Conservation (phyloP, 352 stramenopile species). For the Globisporangium abappressorium region DNA sequence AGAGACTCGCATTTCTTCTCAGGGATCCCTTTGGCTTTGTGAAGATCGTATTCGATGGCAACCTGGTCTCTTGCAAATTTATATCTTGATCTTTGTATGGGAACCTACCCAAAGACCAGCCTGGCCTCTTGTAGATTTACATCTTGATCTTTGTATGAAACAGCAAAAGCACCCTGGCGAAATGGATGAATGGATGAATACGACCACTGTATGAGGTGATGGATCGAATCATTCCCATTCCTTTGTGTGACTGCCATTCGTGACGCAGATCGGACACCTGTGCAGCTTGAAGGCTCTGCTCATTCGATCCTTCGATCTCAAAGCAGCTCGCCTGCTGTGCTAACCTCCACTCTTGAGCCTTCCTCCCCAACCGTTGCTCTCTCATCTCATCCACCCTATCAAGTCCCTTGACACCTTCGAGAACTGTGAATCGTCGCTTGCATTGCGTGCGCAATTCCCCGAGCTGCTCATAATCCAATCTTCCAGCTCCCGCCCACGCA, state of each 20-base stretch:
- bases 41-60: no score
- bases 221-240: neutral
- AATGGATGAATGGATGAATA: neutral
- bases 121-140: neutral
- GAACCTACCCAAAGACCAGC: neutral
- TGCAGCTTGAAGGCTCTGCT: neutral
- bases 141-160: neutral
- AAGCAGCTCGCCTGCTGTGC: no score
- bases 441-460: neutral
- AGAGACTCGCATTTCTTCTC: no score
- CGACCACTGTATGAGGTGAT: neutral
- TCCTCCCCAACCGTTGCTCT: neutral
- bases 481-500: constrained; percentile 21
- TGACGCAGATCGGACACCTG: neutral
- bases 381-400: neutral
- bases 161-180: neutral
- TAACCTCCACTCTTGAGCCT: no score
- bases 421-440: neutral
- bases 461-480: constrained; percentile 19
- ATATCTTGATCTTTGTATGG: neutral
- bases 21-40: no score
- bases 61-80: no score
- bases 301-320: neutral
- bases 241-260: neutral
- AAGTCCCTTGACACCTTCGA: neutral